Base-by-base conservation (phyloP, 2,329 filamentous ascomycete species). In the Talaromyces atroroseus region DNA sequence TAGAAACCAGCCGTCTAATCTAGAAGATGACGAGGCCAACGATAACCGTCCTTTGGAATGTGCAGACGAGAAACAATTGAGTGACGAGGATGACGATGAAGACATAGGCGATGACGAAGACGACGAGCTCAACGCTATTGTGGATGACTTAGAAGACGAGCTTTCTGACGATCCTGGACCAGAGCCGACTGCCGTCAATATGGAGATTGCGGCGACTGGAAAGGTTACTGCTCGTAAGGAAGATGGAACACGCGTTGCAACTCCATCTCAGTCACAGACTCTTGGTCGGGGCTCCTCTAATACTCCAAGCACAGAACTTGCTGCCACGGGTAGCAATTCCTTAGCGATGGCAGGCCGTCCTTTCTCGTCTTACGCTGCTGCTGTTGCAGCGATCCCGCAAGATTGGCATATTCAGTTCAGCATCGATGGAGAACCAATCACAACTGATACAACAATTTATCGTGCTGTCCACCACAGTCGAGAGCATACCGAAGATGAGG, bases 361-460 rank as follows among this genome's bases (percentile, higher is more conserved):
- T 2, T 84, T 90, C 72, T 90, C 71, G 23, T 75, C 91, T 0
- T 96, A 96, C 70, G 87, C 91, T 23, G 88, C 89, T 52, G 90
- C 90, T 3, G 82, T 95, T 52, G 89, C 92, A 63, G 79, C 89
- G 14, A 78, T 84, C 0, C 90, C 92, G 1, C 88, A 95, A 67
- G 92, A 97, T 67, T 99, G 94, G 94, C 92, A 99, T 66, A 91
- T 99, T 59, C 90, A 97, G 67, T 99, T 99, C 73, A 92, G 84
- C 62, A 82, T 97, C 50, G 88, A 95, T 53, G 57, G 49, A 16
- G 90, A 91, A 69, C 82, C 88, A 1, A 88, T 99, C 58, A 80
- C 89, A 0, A 94, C 92, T 63, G 92, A 97, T 65, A 96, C 90
- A 0, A 99, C 94, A 0, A 92, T 99, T 56, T 99, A 97, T 67